Conservation (phyloP, 1,139 yeast genomes). For the Insectozyma bohioensis region DNA sequence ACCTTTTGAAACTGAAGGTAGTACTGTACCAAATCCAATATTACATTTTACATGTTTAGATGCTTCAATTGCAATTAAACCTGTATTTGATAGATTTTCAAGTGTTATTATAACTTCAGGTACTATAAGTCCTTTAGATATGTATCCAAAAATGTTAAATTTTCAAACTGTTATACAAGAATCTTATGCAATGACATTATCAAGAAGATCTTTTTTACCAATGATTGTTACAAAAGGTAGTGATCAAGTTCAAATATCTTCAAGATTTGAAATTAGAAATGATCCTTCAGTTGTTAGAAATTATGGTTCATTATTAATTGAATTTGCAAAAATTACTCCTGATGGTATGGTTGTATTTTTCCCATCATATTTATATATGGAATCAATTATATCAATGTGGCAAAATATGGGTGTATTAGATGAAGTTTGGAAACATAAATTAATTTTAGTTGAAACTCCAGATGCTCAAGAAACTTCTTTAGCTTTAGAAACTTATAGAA, state of each 20-base stretch:
- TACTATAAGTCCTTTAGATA: constrained; percentile 95
- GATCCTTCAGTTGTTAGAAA: constrained; percentile 98
- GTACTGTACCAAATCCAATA: constrained; percentile 98
- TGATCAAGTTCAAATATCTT: constrained; percentile 94
- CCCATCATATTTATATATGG: constrained; percentile 97
- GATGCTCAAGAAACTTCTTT: constrained; percentile 98
- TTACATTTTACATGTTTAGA: constrained; percentile 91
- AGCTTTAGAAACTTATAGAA: constrained; percentile 92
- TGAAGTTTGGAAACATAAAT: constrained; percentile 96
- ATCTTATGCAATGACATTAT: constrained; percentile 93
- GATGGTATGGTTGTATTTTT: constrained; percentile 98
- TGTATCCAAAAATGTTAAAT: constrained; percentile 97
- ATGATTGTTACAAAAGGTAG: constrained; percentile 96
- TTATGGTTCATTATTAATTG: constrained; percentile 88
- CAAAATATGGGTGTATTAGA: constrained; percentile 96
- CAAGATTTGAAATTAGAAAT: constrained; percentile 93
- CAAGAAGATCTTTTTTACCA: constrained; percentile 89
- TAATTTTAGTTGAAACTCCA: constrained; percentile 96
- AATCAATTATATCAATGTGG: constrained; percentile 97
- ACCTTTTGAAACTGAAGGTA: constrained; percentile 95
- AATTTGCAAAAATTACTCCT: constrained; percentile 92
- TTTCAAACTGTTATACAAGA: constrained; percentile 94
- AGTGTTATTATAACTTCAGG: constrained; percentile 96
- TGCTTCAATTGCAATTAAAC: constrained; percentile 97
- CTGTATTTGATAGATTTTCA: constrained; percentile 91